These are phyloP conservation scores for Sporisorium scitamineum DNA, from an alignment of 1,284 basidiomycete genomes.

Conservation along the genomic window DNA sequence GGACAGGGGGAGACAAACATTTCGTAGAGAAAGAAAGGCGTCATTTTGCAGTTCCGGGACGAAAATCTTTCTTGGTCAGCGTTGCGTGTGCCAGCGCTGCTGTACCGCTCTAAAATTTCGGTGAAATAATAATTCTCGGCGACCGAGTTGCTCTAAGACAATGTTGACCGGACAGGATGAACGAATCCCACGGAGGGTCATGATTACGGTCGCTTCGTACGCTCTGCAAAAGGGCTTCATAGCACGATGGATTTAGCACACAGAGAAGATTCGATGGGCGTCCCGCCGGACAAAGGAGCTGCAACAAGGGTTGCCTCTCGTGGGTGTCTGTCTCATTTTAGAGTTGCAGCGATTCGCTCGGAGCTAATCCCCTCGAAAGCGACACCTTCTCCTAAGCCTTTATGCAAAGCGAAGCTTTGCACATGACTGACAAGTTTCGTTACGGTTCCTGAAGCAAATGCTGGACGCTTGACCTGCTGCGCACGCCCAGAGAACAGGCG, in stretches of 20 bases:
- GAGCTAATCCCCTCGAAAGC: neutral
- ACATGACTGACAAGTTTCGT: neutral
- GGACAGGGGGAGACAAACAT: no score
- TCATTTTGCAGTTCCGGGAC: neutral
- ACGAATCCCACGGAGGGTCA: neutral
- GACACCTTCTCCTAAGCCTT: neutral
- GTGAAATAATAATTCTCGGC: neutral
- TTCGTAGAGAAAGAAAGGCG: neutral
- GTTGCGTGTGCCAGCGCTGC: neutral
- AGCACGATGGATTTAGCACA: neutral
- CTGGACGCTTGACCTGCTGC: neutral
- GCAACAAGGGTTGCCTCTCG: neutral
- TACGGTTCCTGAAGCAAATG: neutral
- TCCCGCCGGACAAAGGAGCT: neutral
- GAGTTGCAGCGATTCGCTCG: constrained; percentile 9
- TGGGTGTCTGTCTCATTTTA: neutral
- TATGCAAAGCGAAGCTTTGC: no score
- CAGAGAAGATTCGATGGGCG: neutral
- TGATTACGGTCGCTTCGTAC: neutral
- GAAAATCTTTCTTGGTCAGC: neutral
- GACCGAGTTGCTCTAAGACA: no score
- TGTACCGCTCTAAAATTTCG: neutral
- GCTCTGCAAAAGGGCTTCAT: neutral
- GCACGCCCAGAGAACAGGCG: neutral
- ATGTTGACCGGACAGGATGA: neutral